These are phyloP conservation scores for Daldinia bambusicola DNA, from an alignment of 495 filamentous ascomycete genomes.

Conservation along the genomic window DNA sequence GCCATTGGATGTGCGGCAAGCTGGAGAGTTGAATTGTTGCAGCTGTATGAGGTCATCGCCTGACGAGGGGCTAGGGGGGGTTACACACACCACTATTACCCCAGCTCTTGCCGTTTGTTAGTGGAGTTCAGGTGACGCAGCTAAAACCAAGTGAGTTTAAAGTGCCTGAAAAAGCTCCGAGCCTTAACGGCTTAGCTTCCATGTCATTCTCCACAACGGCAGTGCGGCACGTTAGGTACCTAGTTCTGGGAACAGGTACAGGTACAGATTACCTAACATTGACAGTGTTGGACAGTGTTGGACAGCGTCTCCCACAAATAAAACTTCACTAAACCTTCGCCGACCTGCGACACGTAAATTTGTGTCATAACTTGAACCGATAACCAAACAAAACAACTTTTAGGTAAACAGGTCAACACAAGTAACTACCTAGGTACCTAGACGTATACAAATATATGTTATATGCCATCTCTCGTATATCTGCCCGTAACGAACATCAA, in stretches of 20 bases:
- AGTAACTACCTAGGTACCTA: no score
- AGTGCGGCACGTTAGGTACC: neutral
- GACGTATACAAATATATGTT: no score
- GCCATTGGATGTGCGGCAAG: slow-evolving; percentile 15
- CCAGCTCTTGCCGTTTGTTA: slow-evolving; percentile 24
- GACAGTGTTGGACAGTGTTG: no score
- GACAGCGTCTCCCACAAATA: neutral
- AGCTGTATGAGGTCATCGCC: slow-evolving; percentile 36
- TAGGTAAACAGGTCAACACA: no score
- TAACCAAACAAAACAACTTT: neutral
- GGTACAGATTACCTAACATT: no score
- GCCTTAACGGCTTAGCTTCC: neutral
- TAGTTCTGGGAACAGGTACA: no score
- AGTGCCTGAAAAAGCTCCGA: slow-evolving; percentile 30
- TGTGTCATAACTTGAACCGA: neutral
- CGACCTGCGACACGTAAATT: neutral
- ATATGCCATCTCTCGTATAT: no score
- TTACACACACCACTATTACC: slow-evolving; percentile 13
- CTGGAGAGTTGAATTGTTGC: slow-evolving; percentile 13
- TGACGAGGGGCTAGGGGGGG: neutral
- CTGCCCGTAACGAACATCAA: neutral
- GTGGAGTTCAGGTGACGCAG: slow-evolving; percentile 35
- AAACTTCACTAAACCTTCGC: neutral
- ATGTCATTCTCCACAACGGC: neutral
- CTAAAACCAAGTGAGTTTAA: slow-evolving; percentile 13